A percentile compares a stretch with the other conserved stretches of the same genome.
These are phyloP conservation scores for Fusarium floridanum DNA, from an alignment of 2,329 filamentous ascomycete species.

Conservation along the genomic window DNA sequence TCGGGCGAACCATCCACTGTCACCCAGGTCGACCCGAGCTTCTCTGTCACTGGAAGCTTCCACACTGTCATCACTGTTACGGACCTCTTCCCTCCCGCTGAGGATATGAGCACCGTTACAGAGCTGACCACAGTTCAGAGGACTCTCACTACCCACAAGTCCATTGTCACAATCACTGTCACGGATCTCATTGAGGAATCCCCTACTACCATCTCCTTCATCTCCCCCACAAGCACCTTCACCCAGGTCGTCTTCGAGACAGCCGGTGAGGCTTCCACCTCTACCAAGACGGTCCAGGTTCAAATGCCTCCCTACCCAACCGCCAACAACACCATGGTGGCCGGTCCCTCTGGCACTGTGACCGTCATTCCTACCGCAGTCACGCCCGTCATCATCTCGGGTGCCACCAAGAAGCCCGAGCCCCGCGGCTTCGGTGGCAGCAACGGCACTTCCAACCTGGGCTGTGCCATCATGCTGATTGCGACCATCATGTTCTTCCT, in stretches of 20 bases:
- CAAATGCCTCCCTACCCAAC: constrained; percentile 45
- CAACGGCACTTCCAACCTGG: constrained; percentile 50
- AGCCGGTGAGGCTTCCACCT: constrained; percentile 43
- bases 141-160: constrained; percentile 43
- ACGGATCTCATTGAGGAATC: constrained; percentile 29
- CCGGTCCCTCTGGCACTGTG: constrained; percentile 44
- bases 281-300: constrained; percentile 52
- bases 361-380: constrained; percentile 37
- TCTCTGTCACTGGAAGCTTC: constrained; percentile 32
- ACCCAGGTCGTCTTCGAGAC: constrained; percentile 51
- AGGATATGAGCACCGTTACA: constrained; percentile 44
- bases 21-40: constrained; percentile 41
- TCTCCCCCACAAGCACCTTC: constrained; percentile 45
- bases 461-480: constrained; percentile 54
- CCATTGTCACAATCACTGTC: constrained; percentile 44
- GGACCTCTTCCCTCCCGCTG: constrained; percentile 44
- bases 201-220: constrained; percentile 32
- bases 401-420: constrained; percentile 50
- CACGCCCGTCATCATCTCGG: constrained; percentile 50
- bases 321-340: constrained; percentile 47
- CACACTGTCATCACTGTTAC: constrained; percentile 48
- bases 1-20: constrained; percentile 48
- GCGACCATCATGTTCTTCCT: constrained; percentile 51
- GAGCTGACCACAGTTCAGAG: constrained; percentile 43
- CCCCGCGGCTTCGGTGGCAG: constrained; percentile 47